Base-by-base conservation (phyloP, 2,329 filamentous ascomycete genomes). In the Aspergillus aculeatus region DNA sequence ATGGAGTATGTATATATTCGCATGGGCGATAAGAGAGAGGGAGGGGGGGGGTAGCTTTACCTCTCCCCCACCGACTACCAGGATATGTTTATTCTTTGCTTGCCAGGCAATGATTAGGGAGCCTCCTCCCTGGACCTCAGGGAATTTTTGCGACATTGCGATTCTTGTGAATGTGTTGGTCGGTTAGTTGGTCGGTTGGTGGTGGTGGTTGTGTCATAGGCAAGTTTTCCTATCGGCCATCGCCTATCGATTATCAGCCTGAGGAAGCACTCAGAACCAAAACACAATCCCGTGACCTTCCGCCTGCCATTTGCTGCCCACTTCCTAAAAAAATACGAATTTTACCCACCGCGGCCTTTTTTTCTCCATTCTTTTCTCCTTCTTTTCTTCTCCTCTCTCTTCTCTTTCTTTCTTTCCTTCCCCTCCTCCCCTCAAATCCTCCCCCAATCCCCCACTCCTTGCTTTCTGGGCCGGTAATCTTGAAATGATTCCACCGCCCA, bases 81-180 rank as follows among this genome's bases (percentile, higher is more conserved):
- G 80, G 16, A 98, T 89, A 65, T 87, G 86, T 78, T 96, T 97
- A 75, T 89, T 88, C 73, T 87, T 89, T 70, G 96, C 88, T 80
- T 98, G 95, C 93, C 94, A 99, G 72, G 95, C 95, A 55, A 99
- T 81, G 64, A 99, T 95, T 66, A 99, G 80, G 62, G 94, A 98
- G 60, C 93, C 95, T 54, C 94, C 94, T 58, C 92, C 91, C 77
- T 97, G 88, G 29, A 98, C 86, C 64, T 89, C 82, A 59, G 93
- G 92, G 72, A 90, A 97, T 54, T 84, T 73, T 12, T 74, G 71
- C 55, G 80, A 74, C 82, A 84, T 84, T n/a, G 57, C 26, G 7
- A 9, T 66, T 73, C 54, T 54, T 50, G 41, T n/a, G 35, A 16
- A 31, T 23, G 55, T 9, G 23, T 5, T 23, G 26, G 19, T 38